Percentiles rank a stretch among this genome's conserved stretches.
Evolutionary conservation across 2,329 filamentous ascomycete species (phyloP).

Genomic region (Colletotrichum noveboracense): DNA sequence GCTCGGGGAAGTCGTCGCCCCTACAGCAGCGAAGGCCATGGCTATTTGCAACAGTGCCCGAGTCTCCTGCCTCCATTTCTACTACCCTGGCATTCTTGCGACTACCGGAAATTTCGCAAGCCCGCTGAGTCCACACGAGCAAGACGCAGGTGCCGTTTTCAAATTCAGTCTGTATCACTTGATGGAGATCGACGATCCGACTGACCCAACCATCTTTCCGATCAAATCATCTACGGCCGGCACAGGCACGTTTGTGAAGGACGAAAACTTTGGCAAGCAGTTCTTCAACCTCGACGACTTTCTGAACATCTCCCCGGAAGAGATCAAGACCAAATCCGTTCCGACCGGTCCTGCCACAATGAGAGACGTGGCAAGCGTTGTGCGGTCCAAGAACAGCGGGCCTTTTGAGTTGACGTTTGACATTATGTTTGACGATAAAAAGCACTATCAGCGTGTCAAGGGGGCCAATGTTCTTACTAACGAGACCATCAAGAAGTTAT

Average conservation of each 20-base stretch:
- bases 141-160: constrained; percentile 37
- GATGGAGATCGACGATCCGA: constrained; percentile 40
- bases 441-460: constrained; percentile 40
- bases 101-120: constrained; percentile 55
- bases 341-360: not conserved
- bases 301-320: not conserved
- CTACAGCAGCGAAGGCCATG: constrained; percentile 48
- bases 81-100: constrained; percentile 54
- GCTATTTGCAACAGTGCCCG: constrained; percentile 33
- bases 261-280: not conserved
- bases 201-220: constrained; percentile 22
- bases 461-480: constrained; percentile 37
- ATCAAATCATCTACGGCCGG: not conserved
- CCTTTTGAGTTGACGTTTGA: constrained; percentile 59
- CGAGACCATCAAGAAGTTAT: constrained; percentile 36
- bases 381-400: constrained; percentile 56
- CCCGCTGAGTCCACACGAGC: constrained; percentile 1
- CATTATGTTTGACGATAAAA: constrained; percentile 46
- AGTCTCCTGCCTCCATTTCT: constrained; percentile 43
- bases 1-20: constrained; percentile 50
- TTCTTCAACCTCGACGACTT: not conserved
- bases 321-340: not conserved
- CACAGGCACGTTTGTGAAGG: not conserved
- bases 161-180: constrained; percentile 56
- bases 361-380: constrained; percentile 41